phyloP scores from a whole-genome alignment of 2,329 filamentous ascomycete species.

The Fusarium succisae region DNA sequence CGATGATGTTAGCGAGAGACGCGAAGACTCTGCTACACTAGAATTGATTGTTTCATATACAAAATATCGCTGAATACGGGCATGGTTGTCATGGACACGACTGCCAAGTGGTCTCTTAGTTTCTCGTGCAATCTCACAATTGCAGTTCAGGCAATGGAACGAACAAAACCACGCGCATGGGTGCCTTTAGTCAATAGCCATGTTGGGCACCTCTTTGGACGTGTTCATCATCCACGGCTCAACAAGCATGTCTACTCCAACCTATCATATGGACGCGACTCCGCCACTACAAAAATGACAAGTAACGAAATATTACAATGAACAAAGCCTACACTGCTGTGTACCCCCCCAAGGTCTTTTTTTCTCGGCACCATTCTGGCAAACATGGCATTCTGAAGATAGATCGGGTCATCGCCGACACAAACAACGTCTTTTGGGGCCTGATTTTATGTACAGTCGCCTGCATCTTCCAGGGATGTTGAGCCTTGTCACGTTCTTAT shows the following conservation, averaged over 20 bases:
- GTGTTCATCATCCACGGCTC: neutral
- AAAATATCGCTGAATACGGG: accelerated
- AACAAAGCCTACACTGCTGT: neutral
- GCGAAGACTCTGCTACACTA: accelerated
- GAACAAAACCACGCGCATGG: accelerated
- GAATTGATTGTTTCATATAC: neutral
- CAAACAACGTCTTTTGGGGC: neutral
- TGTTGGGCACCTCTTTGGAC: neutral
- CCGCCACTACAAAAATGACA: accelerated
- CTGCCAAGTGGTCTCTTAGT: neutral
- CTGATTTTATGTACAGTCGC: accelerated
- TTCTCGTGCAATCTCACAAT: neutral
- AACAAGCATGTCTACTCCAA: neutral
- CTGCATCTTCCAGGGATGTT: neutral
- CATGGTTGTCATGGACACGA: accelerated
- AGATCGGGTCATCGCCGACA: too few species aligned
- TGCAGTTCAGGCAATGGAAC: accelerated
- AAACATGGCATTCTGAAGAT: neutral
- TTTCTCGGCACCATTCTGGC: accelerated
- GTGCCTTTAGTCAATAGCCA: neutral
- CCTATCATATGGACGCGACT: neutral
- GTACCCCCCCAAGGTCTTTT: too few species aligned
- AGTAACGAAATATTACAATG: neutral
- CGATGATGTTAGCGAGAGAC: neutral
- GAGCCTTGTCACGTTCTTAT: too few species aligned